Conservation (phyloP, 2,329 filamentous ascomycete species). For the Emergomyces pasteurianus region DNA sequence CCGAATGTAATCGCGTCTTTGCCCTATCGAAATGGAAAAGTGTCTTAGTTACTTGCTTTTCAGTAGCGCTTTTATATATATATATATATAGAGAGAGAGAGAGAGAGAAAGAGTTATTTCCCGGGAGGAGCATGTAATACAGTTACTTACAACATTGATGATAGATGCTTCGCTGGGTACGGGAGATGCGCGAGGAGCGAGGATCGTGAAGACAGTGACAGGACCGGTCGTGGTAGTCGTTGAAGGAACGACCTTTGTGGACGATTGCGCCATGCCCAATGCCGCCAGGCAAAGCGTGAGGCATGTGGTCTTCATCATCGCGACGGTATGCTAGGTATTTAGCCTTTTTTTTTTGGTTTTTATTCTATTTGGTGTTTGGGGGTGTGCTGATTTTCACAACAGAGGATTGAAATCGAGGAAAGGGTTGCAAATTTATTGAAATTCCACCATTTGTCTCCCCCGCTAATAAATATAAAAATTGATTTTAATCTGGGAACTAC, state of each 20-base stretch:
- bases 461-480: background rate
- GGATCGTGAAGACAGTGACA: background rate
- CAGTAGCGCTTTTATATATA: background rate
- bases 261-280: background rate
- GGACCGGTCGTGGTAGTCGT: background rate
- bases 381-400: background rate
- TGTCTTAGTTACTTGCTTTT: background rate
- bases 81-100: background rate
- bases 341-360: background rate
- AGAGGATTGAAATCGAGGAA: background rate
- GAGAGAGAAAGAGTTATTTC: too few relatives aligned
- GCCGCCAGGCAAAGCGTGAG: background rate
- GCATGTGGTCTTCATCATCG: background rate
- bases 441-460: too few relatives aligned
- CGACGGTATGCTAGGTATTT: background rate
- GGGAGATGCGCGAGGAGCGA: background rate
- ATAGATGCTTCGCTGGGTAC: background rate
- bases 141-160: background rate
- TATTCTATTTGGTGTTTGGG: background rate
- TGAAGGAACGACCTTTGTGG: background rate
- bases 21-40: background rate
- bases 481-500: too few relatives aligned
- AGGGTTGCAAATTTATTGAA: too few relatives aligned
- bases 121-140: background rate
- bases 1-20: background rate